A percentile compares a stretch with the other conserved stretches of the same genome.
Evolutionary conservation across 371 early-diverging fungal species (phyloP).

Genomic region (Mucor circinelloides): DNA sequence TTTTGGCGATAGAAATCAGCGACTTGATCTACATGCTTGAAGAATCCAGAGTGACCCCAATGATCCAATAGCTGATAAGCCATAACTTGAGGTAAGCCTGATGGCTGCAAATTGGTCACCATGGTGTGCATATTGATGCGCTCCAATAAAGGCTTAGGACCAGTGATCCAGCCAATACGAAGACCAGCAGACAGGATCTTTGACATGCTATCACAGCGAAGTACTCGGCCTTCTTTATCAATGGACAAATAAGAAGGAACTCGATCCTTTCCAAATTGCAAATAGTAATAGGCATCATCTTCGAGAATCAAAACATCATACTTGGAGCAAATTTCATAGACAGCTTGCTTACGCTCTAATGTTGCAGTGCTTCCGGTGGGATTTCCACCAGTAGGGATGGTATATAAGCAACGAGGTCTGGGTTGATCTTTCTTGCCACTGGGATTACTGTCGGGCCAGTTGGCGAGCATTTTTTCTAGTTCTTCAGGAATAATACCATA

Average conservation of each 20-base stretch:
- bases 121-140: slow-evolving; percentile 75
- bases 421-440: slow-evolving; percentile 35
- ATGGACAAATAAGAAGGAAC: slow-evolving; percentile 74
- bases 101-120: slow-evolving; percentile 76
- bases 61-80: slow-evolving; percentile 57
- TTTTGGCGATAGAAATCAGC: slow-evolving; percentile 64
- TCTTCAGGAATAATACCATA: slow-evolving; percentile 56
- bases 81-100: slow-evolving; percentile 73
- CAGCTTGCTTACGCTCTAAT: slow-evolving; percentile 59
- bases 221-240: slow-evolving; percentile 78
- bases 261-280: slow-evolving; percentile 49
- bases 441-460: slow-evolving; percentile 47
- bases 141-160: slow-evolving; percentile 67
- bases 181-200: slow-evolving; percentile 81
- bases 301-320: slow-evolving; percentile 72
- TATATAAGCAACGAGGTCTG: slow-evolving; percentile 51
- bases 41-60: slow-evolving; percentile 72
- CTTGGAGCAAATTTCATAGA: slow-evolving; percentile 62
- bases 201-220: slow-evolving; percentile 84
- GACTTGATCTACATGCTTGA: slow-evolving; percentile 62
- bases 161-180: slow-evolving; percentile 81
- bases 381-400: slow-evolving; percentile 73
- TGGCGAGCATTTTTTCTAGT: slow-evolving; percentile 49
- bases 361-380: slow-evolving; percentile 72
- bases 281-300: slow-evolving; percentile 83